A percentile compares a stretch with the other conserved stretches of the same genome.
Conservation (phyloP, 371 early-diverging fungal genomes). For the Syncephalastrum monosporum region DNA sequence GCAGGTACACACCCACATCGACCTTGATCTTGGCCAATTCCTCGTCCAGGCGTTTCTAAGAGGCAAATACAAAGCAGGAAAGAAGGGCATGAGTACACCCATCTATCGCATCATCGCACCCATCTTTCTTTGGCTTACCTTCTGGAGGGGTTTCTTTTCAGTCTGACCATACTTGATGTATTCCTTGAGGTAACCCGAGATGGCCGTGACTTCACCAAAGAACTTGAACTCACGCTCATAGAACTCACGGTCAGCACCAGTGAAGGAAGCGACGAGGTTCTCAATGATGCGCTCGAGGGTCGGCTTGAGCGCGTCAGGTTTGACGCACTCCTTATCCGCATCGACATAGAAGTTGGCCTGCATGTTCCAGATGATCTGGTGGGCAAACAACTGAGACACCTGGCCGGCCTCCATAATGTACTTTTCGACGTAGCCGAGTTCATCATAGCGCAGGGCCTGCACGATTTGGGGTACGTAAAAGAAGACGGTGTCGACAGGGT, state of each 20-base stretch:
- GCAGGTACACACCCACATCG: constrained; percentile 97
- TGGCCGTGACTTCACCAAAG: constrained; percentile 93
- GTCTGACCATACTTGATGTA: constrained; percentile 89
- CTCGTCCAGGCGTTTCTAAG: constrained; percentile 80
- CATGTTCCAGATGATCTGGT: constrained; percentile 99
- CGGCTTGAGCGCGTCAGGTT: constrained; percentile 85
- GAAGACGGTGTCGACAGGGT: constrained; percentile 92
- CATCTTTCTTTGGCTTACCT: constrained; percentile 29
- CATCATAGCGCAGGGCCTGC: constrained; percentile 93
- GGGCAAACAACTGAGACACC: constrained; percentile 94
- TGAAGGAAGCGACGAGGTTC: constrained; percentile 73
- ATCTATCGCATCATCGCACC: not conserved
- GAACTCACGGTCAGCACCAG: constrained; percentile 84
- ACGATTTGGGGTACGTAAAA: constrained; percentile 99
- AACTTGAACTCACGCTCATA: constrained; percentile 95
- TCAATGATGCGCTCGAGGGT: constrained; percentile 83
- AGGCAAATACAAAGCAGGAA: not conserved
- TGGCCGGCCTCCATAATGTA: constrained; percentile 92
- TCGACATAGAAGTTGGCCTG: constrained; percentile 93
- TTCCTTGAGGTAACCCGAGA: constrained; percentile 96
- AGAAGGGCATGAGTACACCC: not conserved
- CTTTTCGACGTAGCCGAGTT: constrained; percentile 85
- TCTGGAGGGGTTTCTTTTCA: constrained; percentile 87
- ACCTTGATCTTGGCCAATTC: constrained; percentile 94
- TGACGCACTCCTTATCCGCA: constrained; percentile 75